Percentiles rank a stretch among this genome's conserved stretches.
These are phyloP conservation scores for Hypoxylon sp. DNA, from an alignment of 2,329 filamentous ascomycete species.

Conservation along the genomic window DNA sequence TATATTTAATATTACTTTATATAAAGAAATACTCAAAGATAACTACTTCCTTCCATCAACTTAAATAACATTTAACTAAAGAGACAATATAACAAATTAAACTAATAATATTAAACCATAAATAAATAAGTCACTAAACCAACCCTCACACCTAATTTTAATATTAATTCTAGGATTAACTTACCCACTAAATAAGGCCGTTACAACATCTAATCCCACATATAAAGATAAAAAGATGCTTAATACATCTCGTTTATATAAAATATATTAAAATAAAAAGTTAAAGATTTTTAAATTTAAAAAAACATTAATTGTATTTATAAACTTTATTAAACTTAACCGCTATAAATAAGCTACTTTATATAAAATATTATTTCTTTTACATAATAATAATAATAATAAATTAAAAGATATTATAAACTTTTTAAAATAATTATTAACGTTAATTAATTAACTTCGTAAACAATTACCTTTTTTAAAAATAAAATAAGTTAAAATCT, in stretches of 20 bases:
- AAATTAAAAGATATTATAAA: background rate
- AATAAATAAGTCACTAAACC: too few relatives aligned
- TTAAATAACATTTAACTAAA: too few relatives aligned
- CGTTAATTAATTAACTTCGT: background rate
- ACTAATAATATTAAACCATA: too few relatives aligned
- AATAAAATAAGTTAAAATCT: background rate
- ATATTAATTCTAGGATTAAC: background rate
- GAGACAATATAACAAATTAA: background rate
- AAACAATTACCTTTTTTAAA: background rate
- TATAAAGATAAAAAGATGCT: too few relatives aligned
- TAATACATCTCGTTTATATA: background rate
- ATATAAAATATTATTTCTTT: background rate
- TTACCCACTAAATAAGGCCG: background rate
- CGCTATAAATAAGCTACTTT: background rate
- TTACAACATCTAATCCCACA: too few relatives aligned
- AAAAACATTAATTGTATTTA: background rate
- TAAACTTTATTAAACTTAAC: background rate
- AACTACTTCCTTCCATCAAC: too few relatives aligned
- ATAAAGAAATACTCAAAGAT: background rate
- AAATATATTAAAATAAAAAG: background rate
- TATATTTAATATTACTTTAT: background rate
- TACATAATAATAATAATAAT: background rate
- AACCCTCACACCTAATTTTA: too few relatives aligned
- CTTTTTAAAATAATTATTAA: background rate
- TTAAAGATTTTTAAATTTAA: background rate